phyloP scores from a whole-genome alignment of 2,329 filamentous ascomycete genomes.

The Rutstroemia sp. region DNA sequence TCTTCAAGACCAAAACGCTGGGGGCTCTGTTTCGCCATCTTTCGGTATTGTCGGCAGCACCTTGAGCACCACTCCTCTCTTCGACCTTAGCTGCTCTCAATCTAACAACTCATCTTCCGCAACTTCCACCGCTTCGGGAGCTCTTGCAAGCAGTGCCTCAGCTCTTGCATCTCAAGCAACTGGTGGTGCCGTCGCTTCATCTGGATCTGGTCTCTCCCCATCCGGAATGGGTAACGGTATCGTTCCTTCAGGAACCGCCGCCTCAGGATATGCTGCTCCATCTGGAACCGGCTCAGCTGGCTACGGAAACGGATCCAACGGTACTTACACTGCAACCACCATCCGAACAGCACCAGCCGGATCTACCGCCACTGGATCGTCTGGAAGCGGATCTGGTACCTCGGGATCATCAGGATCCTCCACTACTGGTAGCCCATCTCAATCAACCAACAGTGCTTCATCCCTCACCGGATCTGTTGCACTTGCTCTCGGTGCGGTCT shows the following conservation, averaged over 20 bases:
- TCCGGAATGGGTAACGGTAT: constrained; percentile 11
- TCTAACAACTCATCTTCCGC: constrained; percentile 12
- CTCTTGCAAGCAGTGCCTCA: constrained; percentile 10
- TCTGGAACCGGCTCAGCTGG: constrained; percentile 4
- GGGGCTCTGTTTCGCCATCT: constrained; percentile 53
- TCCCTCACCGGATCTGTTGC: constrained; percentile 10
- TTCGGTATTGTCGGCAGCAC: constrained; percentile 60
- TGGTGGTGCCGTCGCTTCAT: constrained; percentile 10
- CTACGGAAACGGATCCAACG: constrained; percentile 1
- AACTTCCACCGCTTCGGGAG: constrained; percentile 5
- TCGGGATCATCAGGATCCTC: constrained; percentile 4
- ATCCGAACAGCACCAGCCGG: not conserved
- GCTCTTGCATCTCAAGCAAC: constrained; percentile 10
- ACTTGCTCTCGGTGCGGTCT: constrained; percentile 5
- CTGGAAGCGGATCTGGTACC: constrained; percentile 7
- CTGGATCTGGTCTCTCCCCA: constrained; percentile 19
- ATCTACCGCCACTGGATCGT: constrained; percentile 3
- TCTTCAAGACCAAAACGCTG: constrained; percentile 56
- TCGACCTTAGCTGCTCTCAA: constrained; percentile 52
- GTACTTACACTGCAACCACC: constrained; percentile 4
- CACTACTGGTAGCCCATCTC: not conserved
- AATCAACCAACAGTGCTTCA: constrained; percentile 8
- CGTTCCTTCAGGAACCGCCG: constrained; percentile 4
- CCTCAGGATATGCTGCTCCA: constrained; percentile 1
- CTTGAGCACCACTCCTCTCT: constrained; percentile 48